Conservation (phyloP, 2,329 filamentous ascomycete species). For the Coniosporium tulheliwenetii region DNA sequence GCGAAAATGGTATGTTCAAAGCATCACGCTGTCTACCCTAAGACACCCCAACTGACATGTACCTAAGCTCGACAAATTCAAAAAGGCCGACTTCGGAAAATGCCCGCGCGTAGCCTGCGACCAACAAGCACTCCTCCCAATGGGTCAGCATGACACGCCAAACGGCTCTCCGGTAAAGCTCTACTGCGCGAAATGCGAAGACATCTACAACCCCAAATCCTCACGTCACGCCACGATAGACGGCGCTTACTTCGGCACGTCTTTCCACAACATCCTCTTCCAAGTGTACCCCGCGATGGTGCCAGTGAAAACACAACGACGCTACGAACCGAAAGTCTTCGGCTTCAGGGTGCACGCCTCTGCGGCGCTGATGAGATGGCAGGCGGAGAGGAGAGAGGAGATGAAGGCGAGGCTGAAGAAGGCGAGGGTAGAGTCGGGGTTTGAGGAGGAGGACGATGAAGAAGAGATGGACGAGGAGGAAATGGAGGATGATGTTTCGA, state of each 20-base stretch:
- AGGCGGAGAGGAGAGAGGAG: conserved; percentile 63
- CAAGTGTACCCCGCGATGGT: conserved; percentile 90
- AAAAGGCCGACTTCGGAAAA: conserved; percentile 95
- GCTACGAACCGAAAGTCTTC: conserved; percentile 82
- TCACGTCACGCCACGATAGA: conserved; percentile 90
- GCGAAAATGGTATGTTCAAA: conserved; percentile 74
- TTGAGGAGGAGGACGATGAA: conserved; percentile 51
- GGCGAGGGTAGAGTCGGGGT: conserved; percentile 56
- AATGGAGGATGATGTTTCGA: conserved; percentile 40
- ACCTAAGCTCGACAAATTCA: conserved; percentile 86
- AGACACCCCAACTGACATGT: not conserved
- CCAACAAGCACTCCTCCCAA: conserved; percentile 81
- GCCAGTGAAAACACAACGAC: conserved; percentile 67
- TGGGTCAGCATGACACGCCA: conserved; percentile 82
- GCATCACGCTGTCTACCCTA: not conserved
- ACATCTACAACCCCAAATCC: conserved; percentile 97
- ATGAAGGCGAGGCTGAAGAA: conserved; percentile 66
- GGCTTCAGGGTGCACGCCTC: conserved; percentile 91
- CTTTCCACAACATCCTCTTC: conserved; percentile 98
- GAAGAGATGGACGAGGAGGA: conserved; percentile 40
- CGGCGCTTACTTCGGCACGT: conserved; percentile 94
- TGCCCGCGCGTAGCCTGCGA: conserved; percentile 94
- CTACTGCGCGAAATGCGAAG: conserved; percentile 93
- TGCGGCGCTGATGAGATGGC: conserved; percentile 82
- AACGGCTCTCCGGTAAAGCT: conserved; percentile 87